A percentile compares a stretch with the other conserved stretches of the same genome.
These are phyloP conservation scores for Westerdykella sp. DNA, from an alignment of 2,329 filamentous ascomycete genomes.

Conservation along the genomic window DNA sequence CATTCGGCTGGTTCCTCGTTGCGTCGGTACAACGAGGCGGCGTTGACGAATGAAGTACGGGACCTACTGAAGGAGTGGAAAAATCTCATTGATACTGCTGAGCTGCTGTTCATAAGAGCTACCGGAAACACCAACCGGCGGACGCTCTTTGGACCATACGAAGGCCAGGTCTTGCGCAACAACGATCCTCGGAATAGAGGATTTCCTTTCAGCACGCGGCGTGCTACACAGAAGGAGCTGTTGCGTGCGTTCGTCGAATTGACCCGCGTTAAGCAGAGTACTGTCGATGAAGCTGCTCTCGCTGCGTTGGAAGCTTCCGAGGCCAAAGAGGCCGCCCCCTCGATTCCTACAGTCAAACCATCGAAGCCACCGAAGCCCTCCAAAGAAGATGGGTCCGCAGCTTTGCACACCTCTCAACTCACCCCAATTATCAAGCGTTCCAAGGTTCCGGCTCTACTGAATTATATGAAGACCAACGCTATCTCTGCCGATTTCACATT, in stretches of 20 bases:
- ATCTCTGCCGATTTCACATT: slow-evolving; percentile 70
- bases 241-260: slow-evolving; percentile 93
- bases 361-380: slow-evolving; percentile 57
- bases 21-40: slow-evolving; percentile 89
- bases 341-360: slow-evolving; percentile 25
- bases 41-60: slow-evolving; percentile 81
- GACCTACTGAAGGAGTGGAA: slow-evolving; percentile 79
- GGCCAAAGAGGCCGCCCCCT: slow-evolving; percentile 37
- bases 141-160: slow-evolving; percentile 86
- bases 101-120: slow-evolving; percentile 82
- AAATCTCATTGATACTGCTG: slow-evolving; percentile 71
- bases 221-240: slow-evolving; percentile 88
- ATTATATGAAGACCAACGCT: slow-evolving; percentile 73
- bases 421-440: slow-evolving; percentile 83
- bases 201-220: slow-evolving; percentile 87
- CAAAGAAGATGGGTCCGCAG: slow-evolving; percentile 76
- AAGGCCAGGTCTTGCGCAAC: slow-evolving; percentile 72
- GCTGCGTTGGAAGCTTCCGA: slow-evolving; percentile 42
- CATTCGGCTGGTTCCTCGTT: slow-evolving; percentile 89
- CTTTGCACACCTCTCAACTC: slow-evolving; percentile 81
- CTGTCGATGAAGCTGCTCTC: slow-evolving; percentile 63
- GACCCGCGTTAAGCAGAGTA: slow-evolving; percentile 78
- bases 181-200: slow-evolving; percentile 76
- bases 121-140: slow-evolving; percentile 80
- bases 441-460: slow-evolving; percentile 78